phyloP scores from a whole-genome alignment of 192 early-diverging fungal species.

The Coemansia sp. region DNA sequence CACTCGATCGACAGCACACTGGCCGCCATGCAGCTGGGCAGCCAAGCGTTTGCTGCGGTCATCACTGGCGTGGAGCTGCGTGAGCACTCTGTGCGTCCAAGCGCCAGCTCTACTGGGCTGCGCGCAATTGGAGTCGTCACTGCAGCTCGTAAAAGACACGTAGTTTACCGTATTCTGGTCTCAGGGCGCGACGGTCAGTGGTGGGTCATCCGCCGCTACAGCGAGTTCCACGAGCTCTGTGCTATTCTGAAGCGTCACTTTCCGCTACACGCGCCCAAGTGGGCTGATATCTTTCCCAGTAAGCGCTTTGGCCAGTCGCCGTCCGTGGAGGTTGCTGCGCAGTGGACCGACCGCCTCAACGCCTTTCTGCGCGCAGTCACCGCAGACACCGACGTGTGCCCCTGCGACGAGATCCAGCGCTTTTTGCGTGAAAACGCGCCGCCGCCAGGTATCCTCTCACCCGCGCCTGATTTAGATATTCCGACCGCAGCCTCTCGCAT shows the following conservation, averaged over 20 bases:
- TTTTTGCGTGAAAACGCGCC: slow-evolving; percentile 43
- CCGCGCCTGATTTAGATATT: slow-evolving; percentile 12
- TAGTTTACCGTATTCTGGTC: slow-evolving; percentile 49
- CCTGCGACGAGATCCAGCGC: slow-evolving; percentile 37
- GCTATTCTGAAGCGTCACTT: slow-evolving; percentile 24
- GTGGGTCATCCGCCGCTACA: slow-evolving; percentile 48
- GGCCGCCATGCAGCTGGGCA: slow-evolving; percentile 32
- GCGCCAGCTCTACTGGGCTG: slow-evolving; percentile 23
- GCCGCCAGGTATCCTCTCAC: slow-evolving; percentile 11
- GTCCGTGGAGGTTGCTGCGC: slow-evolving; percentile 38
- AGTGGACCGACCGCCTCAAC: slow-evolving; percentile 49
- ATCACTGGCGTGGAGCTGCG: slow-evolving; percentile 51
- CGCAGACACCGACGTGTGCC: slow-evolving; percentile 39
- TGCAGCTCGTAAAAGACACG: slow-evolving; percentile 25
- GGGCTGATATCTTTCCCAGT: slow-evolving; percentile 44
- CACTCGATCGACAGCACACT: slow-evolving; percentile 51
- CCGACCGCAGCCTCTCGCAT: slow-evolving; percentile 16
- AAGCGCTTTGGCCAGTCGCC: slow-evolving; percentile 38
- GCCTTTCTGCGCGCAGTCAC: slow-evolving; percentile 44
- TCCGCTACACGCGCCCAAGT: slow-evolving; percentile 23
- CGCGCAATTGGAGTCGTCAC: slow-evolving; percentile 10
- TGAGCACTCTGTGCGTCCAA: slow-evolving; percentile 18
- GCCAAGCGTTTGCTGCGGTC: slow-evolving; percentile 46
- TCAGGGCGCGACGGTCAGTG: slow-evolving; percentile 47
- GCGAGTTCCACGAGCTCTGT: slow-evolving; percentile 52